Evolutionary conservation across 2,329 filamentous ascomycete genomes (phyloP).

Genomic region (Sporothrix pallida): DNA sequence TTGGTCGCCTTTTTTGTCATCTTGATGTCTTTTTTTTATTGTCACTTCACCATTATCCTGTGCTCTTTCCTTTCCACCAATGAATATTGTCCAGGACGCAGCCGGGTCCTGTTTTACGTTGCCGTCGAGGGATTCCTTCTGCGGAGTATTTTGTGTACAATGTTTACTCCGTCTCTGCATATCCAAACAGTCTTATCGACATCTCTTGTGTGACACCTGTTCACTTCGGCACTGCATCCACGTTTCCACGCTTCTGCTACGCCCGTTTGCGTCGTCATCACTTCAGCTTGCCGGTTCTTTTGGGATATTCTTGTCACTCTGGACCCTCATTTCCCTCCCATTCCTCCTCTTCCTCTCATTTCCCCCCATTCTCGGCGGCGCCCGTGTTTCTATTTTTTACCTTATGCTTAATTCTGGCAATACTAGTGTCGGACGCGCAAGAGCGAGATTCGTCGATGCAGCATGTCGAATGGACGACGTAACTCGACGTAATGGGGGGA

Average conservation of each 20-base stretch:
- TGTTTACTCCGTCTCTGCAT: background rate
- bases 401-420: constrained; percentile 25
- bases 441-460: constrained; percentile 1
- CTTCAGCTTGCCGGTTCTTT: background rate
- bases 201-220: constrained; percentile 14
- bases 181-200: background rate
- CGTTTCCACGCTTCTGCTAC: constrained; percentile 3
- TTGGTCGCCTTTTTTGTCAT: constrained; percentile 3
- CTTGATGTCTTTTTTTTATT: too few species aligned
- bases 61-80: background rate
- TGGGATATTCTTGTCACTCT: background rate
- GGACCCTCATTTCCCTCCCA: background rate
- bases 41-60: too few species aligned
- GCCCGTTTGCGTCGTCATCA: constrained; percentile 14
- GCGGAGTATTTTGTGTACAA: background rate
- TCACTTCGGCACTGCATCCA: constrained; percentile 16
- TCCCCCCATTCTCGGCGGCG: background rate
- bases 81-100: background rate
- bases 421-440: constrained; percentile 4
- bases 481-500: background rate
- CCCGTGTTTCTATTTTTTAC: constrained; percentile 22
- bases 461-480: constrained; percentile 8
- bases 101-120: background rate
- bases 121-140: background rate
- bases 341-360: constrained; percentile 9